A percentile compares a stretch with the other conserved stretches of the same genome.
Conservation (phyloP, 495 filamentous ascomycete species). For the Talaromyces stipitatus region DNA sequence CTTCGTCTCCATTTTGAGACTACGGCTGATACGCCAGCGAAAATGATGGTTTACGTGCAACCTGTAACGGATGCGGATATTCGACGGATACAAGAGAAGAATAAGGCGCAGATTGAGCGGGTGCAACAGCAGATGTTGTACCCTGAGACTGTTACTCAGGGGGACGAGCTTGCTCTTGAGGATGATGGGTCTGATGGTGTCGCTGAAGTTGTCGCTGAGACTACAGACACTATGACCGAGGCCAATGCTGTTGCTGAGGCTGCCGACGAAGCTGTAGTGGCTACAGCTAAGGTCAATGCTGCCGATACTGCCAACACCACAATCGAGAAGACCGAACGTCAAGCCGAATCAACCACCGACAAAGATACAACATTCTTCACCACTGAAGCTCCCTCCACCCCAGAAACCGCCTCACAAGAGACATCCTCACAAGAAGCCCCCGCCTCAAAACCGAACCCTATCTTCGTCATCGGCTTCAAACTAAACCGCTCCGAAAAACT, state of each 20-base stretch:
- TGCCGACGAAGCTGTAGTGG: too few species aligned
- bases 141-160: constrained; percentile 12
- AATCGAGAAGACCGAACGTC: too few species aligned
- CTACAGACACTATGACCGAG: neutral
- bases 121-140: constrained; percentile 56
- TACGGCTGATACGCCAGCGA: constrained; percentile 46
- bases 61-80: constrained; percentile 69
- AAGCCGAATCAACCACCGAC: too few species aligned
- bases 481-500: neutral
- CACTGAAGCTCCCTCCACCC: too few species aligned
- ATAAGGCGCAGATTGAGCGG: constrained; percentile 51
- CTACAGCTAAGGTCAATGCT: too few species aligned
- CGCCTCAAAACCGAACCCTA: too few species aligned
- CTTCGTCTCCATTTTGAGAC: constrained; percentile 86
- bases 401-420: too few species aligned
- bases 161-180: constrained; percentile 18
- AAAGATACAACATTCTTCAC: too few species aligned
- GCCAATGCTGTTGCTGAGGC: neutral
- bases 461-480: neutral
- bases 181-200: constrained; percentile 16
- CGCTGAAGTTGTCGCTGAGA: constrained; percentile 10
- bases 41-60: constrained; percentile 86
- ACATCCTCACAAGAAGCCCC: too few species aligned
- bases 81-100: constrained; percentile 61
- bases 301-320: too few species aligned